phyloP scores from a whole-genome alignment of 441 rosid genomes.

The Jatropha podagrica region DNA sequence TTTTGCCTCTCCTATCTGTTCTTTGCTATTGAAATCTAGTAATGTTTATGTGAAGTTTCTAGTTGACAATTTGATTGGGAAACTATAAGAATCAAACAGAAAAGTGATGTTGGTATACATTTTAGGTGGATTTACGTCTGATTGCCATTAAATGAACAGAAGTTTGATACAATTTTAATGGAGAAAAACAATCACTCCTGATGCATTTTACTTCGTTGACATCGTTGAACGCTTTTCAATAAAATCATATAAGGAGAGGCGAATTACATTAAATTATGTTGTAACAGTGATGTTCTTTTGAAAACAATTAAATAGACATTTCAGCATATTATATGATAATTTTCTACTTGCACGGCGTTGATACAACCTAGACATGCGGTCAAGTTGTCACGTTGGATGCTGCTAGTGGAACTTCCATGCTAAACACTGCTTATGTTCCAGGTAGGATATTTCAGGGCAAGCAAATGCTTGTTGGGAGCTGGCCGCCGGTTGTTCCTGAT shows the following conservation, averaged over 20 bases:
- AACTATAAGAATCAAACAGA: background rate
- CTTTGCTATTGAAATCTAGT: background rate
- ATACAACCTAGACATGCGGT: no score
- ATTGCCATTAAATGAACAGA: no score
- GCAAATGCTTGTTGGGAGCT: slow-evolving; percentile 43
- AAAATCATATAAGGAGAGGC: no score
- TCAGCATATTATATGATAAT: no score
- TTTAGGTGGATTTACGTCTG: no score
- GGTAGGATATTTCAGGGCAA: slow-evolving; percentile 52
- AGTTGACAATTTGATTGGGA: background rate
- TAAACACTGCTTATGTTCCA: slow-evolving; percentile 17
- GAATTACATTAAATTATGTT: background rate
- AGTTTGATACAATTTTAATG: background rate
- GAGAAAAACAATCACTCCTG: background rate
- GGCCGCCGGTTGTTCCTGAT: slow-evolving; percentile 55
- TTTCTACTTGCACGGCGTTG: no score
- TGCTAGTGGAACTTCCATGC: background rate
- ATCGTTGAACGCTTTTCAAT: background rate
- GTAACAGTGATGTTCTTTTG: background rate
- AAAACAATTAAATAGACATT: background rate
- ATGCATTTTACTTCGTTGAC: background rate
- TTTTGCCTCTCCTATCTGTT: background rate
- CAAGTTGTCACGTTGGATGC: no score
- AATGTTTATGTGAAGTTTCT: background rate
- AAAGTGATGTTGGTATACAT: no score